Evolutionary conservation across 2,329 filamentous ascomycete species (phyloP), one percentile per base, ranked within the genome.

Genomic region (Colletotrichum sp.): DNA sequence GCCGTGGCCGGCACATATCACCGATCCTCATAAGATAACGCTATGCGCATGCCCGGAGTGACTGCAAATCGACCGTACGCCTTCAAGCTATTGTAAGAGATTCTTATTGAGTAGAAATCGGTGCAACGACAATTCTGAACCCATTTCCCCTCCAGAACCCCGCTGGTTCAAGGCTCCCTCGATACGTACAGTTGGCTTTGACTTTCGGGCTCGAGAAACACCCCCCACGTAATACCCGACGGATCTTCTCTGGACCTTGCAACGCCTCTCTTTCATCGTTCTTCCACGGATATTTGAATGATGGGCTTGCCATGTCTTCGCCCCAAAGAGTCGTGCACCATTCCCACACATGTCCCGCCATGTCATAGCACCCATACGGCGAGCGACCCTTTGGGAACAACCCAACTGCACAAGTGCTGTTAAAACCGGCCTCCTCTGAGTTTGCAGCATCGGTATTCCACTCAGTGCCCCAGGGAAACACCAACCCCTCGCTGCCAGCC

Each of bases 271-370:
- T 7, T 2, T 21, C 72, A 16, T 75, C 72, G 10, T 26, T 36
- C 26, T n/a, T 21, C 68, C 69, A 71, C 1, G 68, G 72, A 8
- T 71, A 71, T 8, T 30, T 55, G 34, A 71, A 75, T 13, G 26
- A n/a, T 0, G 72, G 72, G 5, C 10, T 64, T 6, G 72, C 49
- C 72, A 71, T 75, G 3, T 75, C 60, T 10, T 52, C 60, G 5
- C 72, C 68, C 72, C 72, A 75, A 21, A 71, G 67, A n/a, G 68
- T 75, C 10, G 72, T 65, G 12, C 72, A 75, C 72, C 72, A 71
- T 24, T 75, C 68, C 72, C 72, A 71, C 3, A 66, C 68, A 3
- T 75, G 68, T 3, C 68, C 72, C 15, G 72, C 68, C 60, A 75
- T 65, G 3, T 75, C 72, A 12, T 39, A 26, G 34, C 68, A 71